phyloP scores from a whole-genome alignment of 2,329 filamentous ascomycete genomes.

The Aphanocladium album region DNA sequence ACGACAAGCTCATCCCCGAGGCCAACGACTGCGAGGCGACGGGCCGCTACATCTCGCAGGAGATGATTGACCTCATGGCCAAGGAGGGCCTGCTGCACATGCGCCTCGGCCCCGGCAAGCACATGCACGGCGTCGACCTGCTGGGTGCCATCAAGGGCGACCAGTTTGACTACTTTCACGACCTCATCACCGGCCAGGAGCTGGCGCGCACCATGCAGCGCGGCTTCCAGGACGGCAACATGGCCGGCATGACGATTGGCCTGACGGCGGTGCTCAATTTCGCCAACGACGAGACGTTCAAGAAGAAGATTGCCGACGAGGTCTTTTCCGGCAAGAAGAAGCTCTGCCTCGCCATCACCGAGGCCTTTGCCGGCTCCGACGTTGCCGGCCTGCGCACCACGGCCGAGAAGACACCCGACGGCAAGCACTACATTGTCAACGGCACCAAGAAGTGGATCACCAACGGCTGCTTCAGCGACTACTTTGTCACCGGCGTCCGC shows the following conservation, averaged over 20 bases:
- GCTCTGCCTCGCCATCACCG: conserved; percentile 82
- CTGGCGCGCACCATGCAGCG: conserved; percentile 63
- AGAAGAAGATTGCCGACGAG: conserved; percentile 63
- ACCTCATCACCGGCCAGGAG: conserved; percentile 72
- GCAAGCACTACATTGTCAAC: conserved; percentile 66
- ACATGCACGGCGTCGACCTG: conserved; percentile 66
- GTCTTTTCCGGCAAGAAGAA: conserved; percentile 79
- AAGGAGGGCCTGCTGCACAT: conserved; percentile 69
- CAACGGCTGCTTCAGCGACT: conserved; percentile 74
- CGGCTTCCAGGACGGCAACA: conserved; percentile 82
- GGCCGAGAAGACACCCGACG: conserved; percentile 68
- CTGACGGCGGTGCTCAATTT: conserved; percentile 77
- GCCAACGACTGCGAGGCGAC: conserved; percentile 70
- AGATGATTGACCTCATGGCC: conserved; percentile 75
- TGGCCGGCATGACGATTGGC: conserved; percentile 81
- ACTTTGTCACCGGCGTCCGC: conserved; percentile 76
- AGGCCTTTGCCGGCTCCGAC: conserved; percentile 78
- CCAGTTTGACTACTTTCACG: conserved; percentile 85
- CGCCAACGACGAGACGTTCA: conserved; percentile 61
- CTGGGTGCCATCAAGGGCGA: conserved; percentile 69
- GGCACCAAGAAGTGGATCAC: conserved; percentile 85
- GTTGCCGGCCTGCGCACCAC: conserved; percentile 77
- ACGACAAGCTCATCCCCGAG: conserved; percentile 66
- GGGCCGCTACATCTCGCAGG: conserved; percentile 65
- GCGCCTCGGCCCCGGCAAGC: conserved; percentile 77